A percentile compares a stretch with the other conserved stretches of the same genome.
Conservation (phyloP, 805 yeast genomes). For the Candida loeiensis region DNA sequence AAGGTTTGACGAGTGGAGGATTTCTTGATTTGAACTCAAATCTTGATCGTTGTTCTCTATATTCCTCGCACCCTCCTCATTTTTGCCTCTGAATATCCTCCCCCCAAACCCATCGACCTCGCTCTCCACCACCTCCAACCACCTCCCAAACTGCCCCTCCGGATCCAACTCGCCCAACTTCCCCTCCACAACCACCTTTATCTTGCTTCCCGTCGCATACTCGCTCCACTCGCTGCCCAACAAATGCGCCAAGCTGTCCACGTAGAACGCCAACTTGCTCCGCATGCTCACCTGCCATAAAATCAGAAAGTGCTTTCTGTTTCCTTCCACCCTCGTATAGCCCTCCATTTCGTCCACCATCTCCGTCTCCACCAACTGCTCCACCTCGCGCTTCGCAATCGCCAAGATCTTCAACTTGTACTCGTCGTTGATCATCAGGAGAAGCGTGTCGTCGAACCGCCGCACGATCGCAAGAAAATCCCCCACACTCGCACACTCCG, state of each 20-base stretch:
- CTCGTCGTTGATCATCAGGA: conserved; percentile 33
- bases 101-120: conserved; percentile 5
- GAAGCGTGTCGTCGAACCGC: conserved; percentile 19
- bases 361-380: not conserved
- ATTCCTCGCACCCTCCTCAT: too few relatives aligned
- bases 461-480: conserved; percentile 27
- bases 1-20: too few relatives aligned
- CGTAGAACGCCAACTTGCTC: conserved; percentile 24
- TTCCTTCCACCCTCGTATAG: not conserved
- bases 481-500: conserved; percentile 21
- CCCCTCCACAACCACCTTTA: conserved; percentile 40
- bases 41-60: too few relatives aligned
- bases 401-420: conserved; percentile 30
- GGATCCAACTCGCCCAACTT: conserved; percentile 1
- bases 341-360: not conserved
- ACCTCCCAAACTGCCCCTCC: conserved; percentile 2
- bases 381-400: conserved; percentile 18
- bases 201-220: conserved; percentile 51
- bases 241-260: conserved; percentile 18
- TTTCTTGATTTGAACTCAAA: too few relatives aligned
- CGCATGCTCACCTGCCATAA: conserved; percentile 12
- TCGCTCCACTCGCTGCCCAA: conserved; percentile 38
- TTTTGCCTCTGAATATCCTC: conserved; percentile 1
- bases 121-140: conserved; percentile 8
- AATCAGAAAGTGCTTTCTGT: not conserved